Conservation (phyloP, 495 filamentous ascomycete genomes). For the Letharia columbiana region DNA sequence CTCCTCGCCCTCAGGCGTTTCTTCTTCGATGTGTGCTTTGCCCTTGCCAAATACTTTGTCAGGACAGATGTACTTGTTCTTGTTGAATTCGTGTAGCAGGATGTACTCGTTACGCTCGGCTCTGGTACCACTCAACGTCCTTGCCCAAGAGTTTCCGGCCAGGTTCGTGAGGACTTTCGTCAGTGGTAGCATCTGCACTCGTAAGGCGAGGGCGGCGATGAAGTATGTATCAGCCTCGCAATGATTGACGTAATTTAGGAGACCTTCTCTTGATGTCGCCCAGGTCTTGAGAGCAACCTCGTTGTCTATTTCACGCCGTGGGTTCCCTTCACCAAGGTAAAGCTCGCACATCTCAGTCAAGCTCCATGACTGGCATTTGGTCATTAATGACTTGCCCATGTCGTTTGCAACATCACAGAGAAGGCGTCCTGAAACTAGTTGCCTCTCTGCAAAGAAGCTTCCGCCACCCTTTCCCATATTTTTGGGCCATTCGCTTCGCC, state of each 20-base stretch:
- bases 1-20: slow-evolving; percentile 66
- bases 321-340: slow-evolving; percentile 62
- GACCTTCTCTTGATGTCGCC: slow-evolving; percentile 72
- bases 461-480: slow-evolving; percentile 76
- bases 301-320: slow-evolving; percentile 74
- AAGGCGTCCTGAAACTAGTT: slow-evolving; percentile 79
- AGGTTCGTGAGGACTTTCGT: slow-evolving; percentile 94
- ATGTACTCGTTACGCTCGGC: slow-evolving; percentile 99
- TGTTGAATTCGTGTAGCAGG: slow-evolving; percentile 90
- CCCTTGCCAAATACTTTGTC: slow-evolving; percentile 74
- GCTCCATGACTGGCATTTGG: slow-evolving; percentile 95
- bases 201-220: slow-evolving; percentile 78
- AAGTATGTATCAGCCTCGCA: slow-evolving; percentile 94
- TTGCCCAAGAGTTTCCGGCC: slow-evolving; percentile 96
- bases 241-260: slow-evolving; percentile 88
- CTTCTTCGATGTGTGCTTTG: slow-evolving; percentile 57
- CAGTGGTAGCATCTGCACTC: slow-evolving; percentile 83
- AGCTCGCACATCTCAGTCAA: slow-evolving; percentile 94
- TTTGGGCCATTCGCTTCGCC: slow-evolving; percentile 76
- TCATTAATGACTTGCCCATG: slow-evolving; percentile 94
- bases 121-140: slow-evolving; percentile 87
- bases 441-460: slow-evolving; percentile 85
- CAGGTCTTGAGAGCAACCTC: slow-evolving; percentile 81
- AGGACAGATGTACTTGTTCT: slow-evolving; percentile 94
- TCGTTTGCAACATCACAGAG: slow-evolving; percentile 95